Base-by-base conservation (phyloP, 257 asterid species). In the Solanum chilense region DNA sequence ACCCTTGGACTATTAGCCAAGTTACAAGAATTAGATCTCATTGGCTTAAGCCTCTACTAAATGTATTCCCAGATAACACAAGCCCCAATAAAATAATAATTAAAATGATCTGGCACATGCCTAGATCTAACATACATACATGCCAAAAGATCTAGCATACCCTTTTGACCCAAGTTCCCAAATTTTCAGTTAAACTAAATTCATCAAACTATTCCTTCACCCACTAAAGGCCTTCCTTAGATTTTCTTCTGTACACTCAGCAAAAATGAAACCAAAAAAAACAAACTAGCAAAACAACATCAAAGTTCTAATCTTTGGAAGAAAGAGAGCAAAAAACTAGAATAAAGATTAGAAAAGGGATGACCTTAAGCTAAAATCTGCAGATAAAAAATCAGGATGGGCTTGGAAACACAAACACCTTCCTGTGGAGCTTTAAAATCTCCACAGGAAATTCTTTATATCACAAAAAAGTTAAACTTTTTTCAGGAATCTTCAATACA, bases 71-170 rank as follows among this genome's bases (percentile, higher is more conserved):
- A 60, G 74, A 74, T 42, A 44, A 83, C 78, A 87, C 37, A 42
- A 45, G 45, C 20, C 45, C 25, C 81, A 85, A 76, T 84, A 83
- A 8, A 82, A 62, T 15, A 83, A 88, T 77, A 84, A 83, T 21
- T 56, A 41, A 74, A 78, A 83, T 80, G 83, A 86, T 88, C 88
- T 31, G 35, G 86, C 70, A 82, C 84, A 37, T 74, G 74, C 86
- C 76, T 70, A 84, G 89, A 91, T 91, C 93, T 85, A 89, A 85
- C 73, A 74, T 73, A 82, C 75, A 49, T 56, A 31, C 68, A 47
- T 82, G 70, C 85, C 66, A 75, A 88, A 87, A 88, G 91, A 87
- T 89, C 89, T 89, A 86, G 56, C 87, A 80, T 29, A 83, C n/a
- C 78, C 89, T 74, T 86, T 16, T 25, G 80, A 84, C 44, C 42